Base-by-base conservation (phyloP, 495 filamentous ascomycete species). In the Penicillium steckii region DNA sequence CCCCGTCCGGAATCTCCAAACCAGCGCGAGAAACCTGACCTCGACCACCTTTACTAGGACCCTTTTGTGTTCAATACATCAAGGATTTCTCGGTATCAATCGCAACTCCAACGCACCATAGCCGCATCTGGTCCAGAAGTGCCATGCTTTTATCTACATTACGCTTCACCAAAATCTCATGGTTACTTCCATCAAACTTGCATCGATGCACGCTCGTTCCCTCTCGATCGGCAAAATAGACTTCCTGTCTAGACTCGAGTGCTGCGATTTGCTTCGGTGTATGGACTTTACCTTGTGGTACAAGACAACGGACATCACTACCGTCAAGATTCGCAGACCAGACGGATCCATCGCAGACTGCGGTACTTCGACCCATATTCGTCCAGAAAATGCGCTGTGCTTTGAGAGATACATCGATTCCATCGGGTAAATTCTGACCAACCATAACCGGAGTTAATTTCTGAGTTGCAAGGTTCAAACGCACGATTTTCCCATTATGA, bases 41-140 rank as follows among this genome's bases (percentile, higher is more conserved):
- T 25, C 68, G 59, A 0, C 53, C 56, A 2, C 57, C 69, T 49
- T 82, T 83, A 19, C 67, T 68, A 4, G 66, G 69, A 0, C 80
- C 81, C 57, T 82, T 83, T 48, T 83, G 81, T 0, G 79, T 78
- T 80, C 80, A 83, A 62, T 80, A 82, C n/a, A 85, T 45, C 22
- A 75, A 59, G 2, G 67, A 68, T 7, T 54, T 61, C 1, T 55
- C 43, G 1, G 46, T 48, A 33, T 72, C 69, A 27, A 85, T 45
- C 0, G 70, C 60, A 25, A 85, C 69, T 0, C 81, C 80, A 5
- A 83, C 79, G 55, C 76, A 81, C 80, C 79, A 83, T 0, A 62
- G 64, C 1, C 52, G 64, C 54, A 72, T 62, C 57, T 76, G 69
- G 0, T 56, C 49, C 29, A 33, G 24, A 15, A 38, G 55, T 19